phyloP scores from a whole-genome alignment of 805 yeast species.

The Schwanniomyces occidentalis region DNA sequence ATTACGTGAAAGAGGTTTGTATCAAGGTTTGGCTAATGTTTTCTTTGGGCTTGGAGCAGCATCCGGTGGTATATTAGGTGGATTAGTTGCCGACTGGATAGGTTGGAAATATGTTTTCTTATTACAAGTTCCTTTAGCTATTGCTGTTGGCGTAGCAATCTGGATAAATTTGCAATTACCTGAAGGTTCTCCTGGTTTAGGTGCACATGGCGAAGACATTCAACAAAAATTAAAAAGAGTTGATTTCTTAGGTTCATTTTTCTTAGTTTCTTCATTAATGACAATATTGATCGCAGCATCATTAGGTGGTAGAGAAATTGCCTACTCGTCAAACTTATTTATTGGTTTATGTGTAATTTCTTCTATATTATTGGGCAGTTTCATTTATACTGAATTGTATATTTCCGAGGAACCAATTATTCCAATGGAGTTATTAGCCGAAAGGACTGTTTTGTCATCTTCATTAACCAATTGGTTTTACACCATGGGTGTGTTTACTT shows the following conservation, averaged over 20 bases:
- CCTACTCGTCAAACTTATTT: constrained; percentile 47
- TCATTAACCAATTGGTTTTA: constrained; percentile 69
- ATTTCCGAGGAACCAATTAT: constrained; percentile 65
- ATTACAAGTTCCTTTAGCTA: constrained; percentile 43
- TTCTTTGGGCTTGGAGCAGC: constrained; percentile 70
- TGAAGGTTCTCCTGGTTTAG: constrained; percentile 56
- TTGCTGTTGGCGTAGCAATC: constrained; percentile 40
- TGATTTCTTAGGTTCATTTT: constrained; percentile 64
- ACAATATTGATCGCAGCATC: constrained; percentile 66
- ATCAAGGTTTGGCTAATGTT: constrained; percentile 80
- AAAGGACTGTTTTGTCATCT: constrained; percentile 63
- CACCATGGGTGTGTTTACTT: constrained; percentile 66
- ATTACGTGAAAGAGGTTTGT: constrained; percentile 72
- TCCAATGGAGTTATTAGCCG: constrained; percentile 58
- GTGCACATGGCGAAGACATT: constrained; percentile 47
- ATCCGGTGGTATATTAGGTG: constrained; percentile 48
- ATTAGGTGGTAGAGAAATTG: constrained; percentile 57
- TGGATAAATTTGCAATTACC: constrained; percentile 47
- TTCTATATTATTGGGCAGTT: constrained; percentile 34
- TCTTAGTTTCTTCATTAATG: constrained; percentile 59
- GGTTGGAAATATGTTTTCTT: constrained; percentile 53
- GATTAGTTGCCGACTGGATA: constrained; percentile 52
- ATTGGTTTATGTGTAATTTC: constrained; percentile 33
- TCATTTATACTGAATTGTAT: constrained; percentile 51
- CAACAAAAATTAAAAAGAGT: constrained; percentile 54